These are phyloP conservation scores for Hibiscus trionum DNA, from an alignment of 345 rosid genomes.

Conservation along the genomic window DNA sequence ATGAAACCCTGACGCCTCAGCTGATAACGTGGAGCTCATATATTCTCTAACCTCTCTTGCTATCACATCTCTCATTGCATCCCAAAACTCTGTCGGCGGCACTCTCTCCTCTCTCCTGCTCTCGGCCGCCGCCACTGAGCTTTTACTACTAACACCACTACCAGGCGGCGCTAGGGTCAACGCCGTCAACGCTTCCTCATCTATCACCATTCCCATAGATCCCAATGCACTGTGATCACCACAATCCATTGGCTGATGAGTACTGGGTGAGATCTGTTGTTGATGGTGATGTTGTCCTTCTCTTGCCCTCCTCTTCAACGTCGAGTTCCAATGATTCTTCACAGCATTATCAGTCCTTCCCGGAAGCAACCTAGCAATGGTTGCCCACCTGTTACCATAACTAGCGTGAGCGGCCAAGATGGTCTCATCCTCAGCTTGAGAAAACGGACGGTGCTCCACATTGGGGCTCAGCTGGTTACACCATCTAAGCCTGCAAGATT, in stretches of 20 bases:
- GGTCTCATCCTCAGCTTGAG: slow-evolving; percentile 39
- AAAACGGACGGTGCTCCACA: slow-evolving; percentile 50
- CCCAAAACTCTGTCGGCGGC: slow-evolving; percentile 49
- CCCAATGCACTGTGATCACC: slow-evolving; percentile 3
- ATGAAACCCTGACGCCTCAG: slow-evolving; percentile 22
- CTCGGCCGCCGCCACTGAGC: slow-evolving; percentile 11
- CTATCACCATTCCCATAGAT: slow-evolving; percentile 15
- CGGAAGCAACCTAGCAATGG: slow-evolving; percentile 47
- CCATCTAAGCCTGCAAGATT: slow-evolving; percentile 52
- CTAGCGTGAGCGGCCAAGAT: slow-evolving; percentile 47
- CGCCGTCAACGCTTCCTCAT: slow-evolving; percentile 52
- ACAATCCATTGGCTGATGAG: neutral
- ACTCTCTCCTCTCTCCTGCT: slow-evolving; percentile 19
- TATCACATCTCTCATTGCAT: slow-evolving; percentile 55
- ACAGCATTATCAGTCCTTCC: slow-evolving; percentile 61
- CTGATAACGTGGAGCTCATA: slow-evolving; percentile 29
- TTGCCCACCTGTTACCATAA: slow-evolving; percentile 56
- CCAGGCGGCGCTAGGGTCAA: slow-evolving; percentile 66
- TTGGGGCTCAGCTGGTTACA: slow-evolving; percentile 50
- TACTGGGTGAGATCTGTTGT: neutral
- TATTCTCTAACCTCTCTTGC: slow-evolving; percentile 59
- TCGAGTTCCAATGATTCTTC: slow-evolving; percentile 63
- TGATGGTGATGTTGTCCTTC: neutral
- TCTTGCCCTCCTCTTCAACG: slow-evolving; percentile 41
- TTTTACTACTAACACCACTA: neutral